Evolutionary conservation across 1,284 basidiomycete species (phyloP), one percentile per base, ranked within the genome.

Genomic region (Ganoderma leucocontextum): DNA sequence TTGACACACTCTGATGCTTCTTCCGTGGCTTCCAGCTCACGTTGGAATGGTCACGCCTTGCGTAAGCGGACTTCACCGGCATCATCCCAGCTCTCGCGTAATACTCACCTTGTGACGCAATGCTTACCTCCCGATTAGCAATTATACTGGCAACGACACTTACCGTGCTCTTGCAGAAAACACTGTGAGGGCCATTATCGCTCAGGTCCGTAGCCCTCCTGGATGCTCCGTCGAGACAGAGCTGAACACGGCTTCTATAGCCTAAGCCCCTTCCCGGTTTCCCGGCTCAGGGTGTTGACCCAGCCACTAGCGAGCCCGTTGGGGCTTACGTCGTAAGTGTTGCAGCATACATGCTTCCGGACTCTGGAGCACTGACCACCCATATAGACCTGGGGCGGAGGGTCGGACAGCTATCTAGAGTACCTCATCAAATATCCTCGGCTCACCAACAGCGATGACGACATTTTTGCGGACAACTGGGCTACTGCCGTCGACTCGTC

Each of bases 371-470:
- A 15, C 59, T 65, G 36, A 69, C 36, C 10, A 29, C 10, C 2
- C 33, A 0, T 47, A 33, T 10, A 92, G 90, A 85, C 87, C 0
- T 91, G 91, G 90, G 90, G 90, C 49, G 86, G 86, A 63, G 89
- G 89, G 42, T 86, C 87, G 0, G 85, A 92, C 77, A 91, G 90
- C 66, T 93, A 89, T 79, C 89, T 91, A 70, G 92, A 94, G 77
- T 93, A 94, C 75, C 82, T 93, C 59, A 87, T 92, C 82, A 93
- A 93, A 76, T 90, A 91, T 71, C 80, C 91, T 4, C 88, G 90
- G 22, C 80, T 92, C 15, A 87, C 86, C 29, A 91, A 90, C 78
- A 90, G 86, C 17, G 75, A 85, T 53, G 85, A 92, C 73, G 80
- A 83, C 65, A 75, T 85, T 13, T 92, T 88, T 70, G 85, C 86